Percentiles rank a stretch among this genome's conserved stretches.
Conservation (phyloP, 352 stramenopile genomes). For the Phytophthora ohioensis region DNA sequence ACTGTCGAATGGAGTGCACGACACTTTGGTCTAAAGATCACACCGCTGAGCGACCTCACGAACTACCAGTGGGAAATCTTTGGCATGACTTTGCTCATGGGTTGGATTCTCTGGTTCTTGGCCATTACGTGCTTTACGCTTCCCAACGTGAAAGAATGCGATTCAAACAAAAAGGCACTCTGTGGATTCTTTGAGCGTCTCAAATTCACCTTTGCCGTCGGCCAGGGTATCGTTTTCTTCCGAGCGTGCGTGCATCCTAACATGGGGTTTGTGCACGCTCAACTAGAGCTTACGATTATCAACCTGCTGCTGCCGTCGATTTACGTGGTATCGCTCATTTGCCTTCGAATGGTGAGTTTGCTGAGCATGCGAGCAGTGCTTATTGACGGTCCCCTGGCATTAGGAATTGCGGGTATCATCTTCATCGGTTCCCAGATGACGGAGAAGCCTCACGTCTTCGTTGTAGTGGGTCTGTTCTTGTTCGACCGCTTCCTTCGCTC, state of each 20-base stretch:
- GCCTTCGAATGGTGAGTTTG: conserved; percentile 75
- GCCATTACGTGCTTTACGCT: conserved; percentile 70
- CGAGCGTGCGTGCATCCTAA: conserved; percentile 79
- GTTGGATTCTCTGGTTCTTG: conserved; percentile 89
- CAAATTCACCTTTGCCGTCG: conserved; percentile 85
- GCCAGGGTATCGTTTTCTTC: conserved; percentile 83
- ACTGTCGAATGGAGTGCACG: conserved; percentile 79
- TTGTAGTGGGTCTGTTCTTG: conserved; percentile 80
- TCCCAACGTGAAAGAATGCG: conserved; percentile 57
- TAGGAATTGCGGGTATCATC: conserved; percentile 58
- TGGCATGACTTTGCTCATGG: conserved; percentile 76
- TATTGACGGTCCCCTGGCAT: conserved; percentile 62
- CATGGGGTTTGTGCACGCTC: conserved; percentile 89
- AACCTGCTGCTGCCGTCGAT: conserved; percentile 88
- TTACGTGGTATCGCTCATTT: conserved; percentile 87
- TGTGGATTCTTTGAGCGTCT: conserved; percentile 78
- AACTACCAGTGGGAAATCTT: conserved; percentile 84
- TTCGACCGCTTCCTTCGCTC: conserved; percentile 77
- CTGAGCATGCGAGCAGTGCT: conserved; percentile 57
- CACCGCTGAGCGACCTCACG: conserved; percentile 71
- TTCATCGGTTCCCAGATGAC: conserved; percentile 81
- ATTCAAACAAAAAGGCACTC: conserved; percentile 73
- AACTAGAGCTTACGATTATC: conserved; percentile 91
- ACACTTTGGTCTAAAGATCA: conserved; percentile 75
- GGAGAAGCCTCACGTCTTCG: conserved; percentile 76